Conservation (phyloP, 306 rosid genomes). For the Chamaecrista fasciculata region DNA sequence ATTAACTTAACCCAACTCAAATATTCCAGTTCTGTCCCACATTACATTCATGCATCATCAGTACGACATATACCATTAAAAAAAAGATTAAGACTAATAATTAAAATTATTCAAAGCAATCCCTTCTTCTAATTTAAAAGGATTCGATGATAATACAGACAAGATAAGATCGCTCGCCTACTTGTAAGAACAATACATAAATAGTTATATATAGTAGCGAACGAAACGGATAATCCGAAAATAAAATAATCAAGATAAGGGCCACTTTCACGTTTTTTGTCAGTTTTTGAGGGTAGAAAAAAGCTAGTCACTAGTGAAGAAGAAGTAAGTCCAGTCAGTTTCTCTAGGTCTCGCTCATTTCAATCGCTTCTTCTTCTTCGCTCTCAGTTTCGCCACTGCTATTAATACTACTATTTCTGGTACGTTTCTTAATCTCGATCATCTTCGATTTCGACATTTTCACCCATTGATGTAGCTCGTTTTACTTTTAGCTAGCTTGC, state of each 20-base stretch:
- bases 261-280: conserved; percentile 4
- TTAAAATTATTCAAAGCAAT: too few species aligned
- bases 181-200: not conserved
- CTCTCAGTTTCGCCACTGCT: not conserved
- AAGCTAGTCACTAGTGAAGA: too few species aligned
- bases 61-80: too few species aligned
- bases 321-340: not conserved
- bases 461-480: not conserved
- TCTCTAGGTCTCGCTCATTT: not conserved
- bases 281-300: not conserved
- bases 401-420: not conserved
- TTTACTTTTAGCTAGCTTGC: not conserved
- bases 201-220: not conserved
- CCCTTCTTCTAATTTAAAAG: not conserved
- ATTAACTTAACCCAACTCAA: too few species aligned
- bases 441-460: not conserved
- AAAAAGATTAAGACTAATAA: too few species aligned
- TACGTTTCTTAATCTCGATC: not conserved
- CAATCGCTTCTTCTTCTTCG: too few species aligned
- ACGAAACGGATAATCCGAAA: not conserved
- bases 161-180: not conserved
- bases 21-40: too few species aligned
- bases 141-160: not conserved
- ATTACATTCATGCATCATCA: too few species aligned
- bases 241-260: not conserved